Base-by-base conservation (phyloP, 148 eudicot genomes). In the Arbutus unedo region DNA sequence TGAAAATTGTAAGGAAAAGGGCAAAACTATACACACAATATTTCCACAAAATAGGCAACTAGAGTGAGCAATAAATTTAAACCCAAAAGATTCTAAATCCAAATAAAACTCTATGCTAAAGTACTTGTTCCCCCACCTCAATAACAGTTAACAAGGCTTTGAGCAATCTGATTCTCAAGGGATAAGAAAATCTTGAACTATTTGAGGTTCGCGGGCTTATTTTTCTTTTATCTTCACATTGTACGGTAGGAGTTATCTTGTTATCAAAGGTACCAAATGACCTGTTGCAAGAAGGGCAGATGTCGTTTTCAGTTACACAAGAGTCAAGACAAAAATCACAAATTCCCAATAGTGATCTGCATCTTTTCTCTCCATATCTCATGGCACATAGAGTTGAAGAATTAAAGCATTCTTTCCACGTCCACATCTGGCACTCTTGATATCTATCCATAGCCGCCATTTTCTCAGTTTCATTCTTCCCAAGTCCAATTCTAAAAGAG, bases 361-460 rank as follows among this genome's bases (percentile, higher is more conserved):
- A 80, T 60, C 90, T 86, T 83, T 83, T 86, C 82, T 83, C 81
- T 78, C 90, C 90, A 60, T 79, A 76, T 72, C 73, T 77, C 88
- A 81, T 82, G 41, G 89, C 90, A 57, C 84, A 45, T 59, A 89
- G 82, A 80, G 78, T 68, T 5, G 83, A 81, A 41, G 91, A 83
- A 80, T 76, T 87, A 82, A 86, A 85, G 84, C 91, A 89, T 84
- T 89, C 89, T 83, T 87, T 87, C 93, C 91, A 91, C 80, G 87
- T 85, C 93, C 93, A 91, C 81, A 9, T 83, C 84, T 89, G 88
- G 51, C 89, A 76, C 74, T 86, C 90, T 83, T 86, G 86, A 81
- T 87, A 91, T 84, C 91, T 86, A 79, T 79, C 79, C 80, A 86
- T 47, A 31, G 87, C 86, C 25, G 71, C 77, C 55, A 57, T 84